Conservation (phyloP, 345 rosid genomes). For the Stellera chamaejasme region DNA sequence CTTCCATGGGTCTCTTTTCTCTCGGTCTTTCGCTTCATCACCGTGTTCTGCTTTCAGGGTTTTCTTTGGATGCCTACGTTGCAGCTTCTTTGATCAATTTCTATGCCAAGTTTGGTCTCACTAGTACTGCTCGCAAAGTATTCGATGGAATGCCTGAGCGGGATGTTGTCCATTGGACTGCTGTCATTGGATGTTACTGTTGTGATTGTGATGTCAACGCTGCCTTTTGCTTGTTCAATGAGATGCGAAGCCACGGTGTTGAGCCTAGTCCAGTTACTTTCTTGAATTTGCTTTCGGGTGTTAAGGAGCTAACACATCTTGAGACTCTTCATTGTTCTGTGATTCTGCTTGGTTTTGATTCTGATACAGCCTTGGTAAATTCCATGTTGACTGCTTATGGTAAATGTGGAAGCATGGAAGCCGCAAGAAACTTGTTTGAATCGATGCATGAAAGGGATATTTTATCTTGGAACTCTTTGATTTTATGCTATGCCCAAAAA, state of each 20-base stretch:
- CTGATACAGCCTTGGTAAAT: conserved; percentile 27
- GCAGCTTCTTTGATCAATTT: conserved; percentile 44
- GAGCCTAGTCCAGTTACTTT: conserved; percentile 50
- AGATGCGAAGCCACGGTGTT: conserved; percentile 36
- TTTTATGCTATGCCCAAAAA: conserved; percentile 34
- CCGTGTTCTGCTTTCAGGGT: conserved; percentile 32
- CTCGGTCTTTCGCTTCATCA: conserved; percentile 45
- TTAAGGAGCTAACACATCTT: conserved; percentile 27
- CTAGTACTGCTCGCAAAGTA: conserved; percentile 30
- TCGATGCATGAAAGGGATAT: conserved; percentile 38
- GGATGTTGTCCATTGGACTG: conserved; percentile 42
- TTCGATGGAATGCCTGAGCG: conserved; percentile 42
- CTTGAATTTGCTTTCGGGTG: conserved; percentile 35
- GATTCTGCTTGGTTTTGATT: conserved; percentile 32
- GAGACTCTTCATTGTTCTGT: conserved; percentile 42
- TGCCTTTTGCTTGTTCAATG: conserved; percentile 28
- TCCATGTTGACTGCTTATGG: conserved; percentile 41
- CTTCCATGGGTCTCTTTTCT: conserved; percentile 30
- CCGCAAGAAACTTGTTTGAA: conserved; percentile 39
- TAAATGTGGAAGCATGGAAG: conserved; percentile 29
- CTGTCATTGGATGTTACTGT: conserved; percentile 43
- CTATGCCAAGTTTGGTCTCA: conserved; percentile 25
- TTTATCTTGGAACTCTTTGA: conserved; percentile 50
- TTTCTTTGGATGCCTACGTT: conserved; percentile 40
- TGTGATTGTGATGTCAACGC: conserved; percentile 22